These are phyloP conservation scores for Selaginella tamariscina DNA, from an alignment of 75 land plant genomes.

Conservation along the genomic window DNA sequence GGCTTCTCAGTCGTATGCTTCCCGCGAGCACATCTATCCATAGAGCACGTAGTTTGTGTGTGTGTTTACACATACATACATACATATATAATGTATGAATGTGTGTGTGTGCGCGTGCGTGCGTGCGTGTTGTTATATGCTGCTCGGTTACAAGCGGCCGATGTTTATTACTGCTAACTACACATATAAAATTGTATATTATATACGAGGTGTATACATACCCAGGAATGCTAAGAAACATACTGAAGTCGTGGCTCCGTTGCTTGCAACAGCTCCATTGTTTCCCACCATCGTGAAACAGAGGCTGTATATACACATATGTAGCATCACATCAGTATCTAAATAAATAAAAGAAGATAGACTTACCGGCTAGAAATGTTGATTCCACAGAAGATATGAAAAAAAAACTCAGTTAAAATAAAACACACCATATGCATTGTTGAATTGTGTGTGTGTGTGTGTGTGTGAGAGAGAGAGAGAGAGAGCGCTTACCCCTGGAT, in stretches of 20 bases:
- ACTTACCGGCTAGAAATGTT: conserved; percentile 21
- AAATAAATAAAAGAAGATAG: not conserved
- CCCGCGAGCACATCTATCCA: conserved; percentile 74
- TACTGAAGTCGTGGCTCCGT: conserved; percentile 89
- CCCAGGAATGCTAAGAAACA: conserved; percentile 87
- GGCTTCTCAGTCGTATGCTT: conserved; percentile 95
- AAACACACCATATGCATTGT: not conserved
- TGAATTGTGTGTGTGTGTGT: too few species aligned
- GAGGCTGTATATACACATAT: conserved; percentile 36
- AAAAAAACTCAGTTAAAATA: not conserved
- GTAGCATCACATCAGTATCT: conserved; percentile 4
- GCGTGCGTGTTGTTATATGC: too few species aligned
- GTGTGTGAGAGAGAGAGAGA: not conserved
- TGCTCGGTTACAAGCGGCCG: too few species aligned
- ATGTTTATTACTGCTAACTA: too few species aligned
- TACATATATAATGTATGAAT: too few species aligned
- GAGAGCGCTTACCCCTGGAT: conserved; percentile 44
- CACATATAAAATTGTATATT: too few species aligned
- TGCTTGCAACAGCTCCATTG: conserved; percentile 99
- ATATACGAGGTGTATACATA: too few species aligned
- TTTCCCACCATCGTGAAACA: conserved; percentile 93
- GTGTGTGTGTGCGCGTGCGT: too few species aligned
- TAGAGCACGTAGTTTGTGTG: too few species aligned
- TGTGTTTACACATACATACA: too few species aligned
- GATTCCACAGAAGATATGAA: not conserved